These are phyloP conservation scores for Spiromastix sp. DNA, from an alignment of 2,329 filamentous ascomycete genomes.

Conservation along the genomic window DNA sequence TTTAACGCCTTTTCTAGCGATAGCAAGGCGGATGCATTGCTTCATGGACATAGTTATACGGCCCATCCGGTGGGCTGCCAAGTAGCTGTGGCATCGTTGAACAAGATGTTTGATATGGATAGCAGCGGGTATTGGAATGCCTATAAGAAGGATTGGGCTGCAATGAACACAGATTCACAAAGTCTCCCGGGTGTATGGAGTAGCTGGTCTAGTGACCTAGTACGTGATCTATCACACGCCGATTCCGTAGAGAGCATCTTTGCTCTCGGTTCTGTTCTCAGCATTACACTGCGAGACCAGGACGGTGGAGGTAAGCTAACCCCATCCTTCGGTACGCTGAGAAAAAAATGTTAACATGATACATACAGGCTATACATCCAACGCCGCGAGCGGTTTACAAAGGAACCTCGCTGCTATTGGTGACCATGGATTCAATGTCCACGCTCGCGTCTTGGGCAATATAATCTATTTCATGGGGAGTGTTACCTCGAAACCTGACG, in stretches of 20 bases:
- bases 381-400: constrained; percentile 43
- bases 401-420: constrained; percentile 35
- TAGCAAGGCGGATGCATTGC: constrained; percentile 66
- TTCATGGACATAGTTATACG: constrained; percentile 82
- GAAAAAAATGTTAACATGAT: constrained; percentile 8
- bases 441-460: constrained; percentile 51
- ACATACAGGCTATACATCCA: constrained; percentile 44
- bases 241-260: constrained; percentile 54
- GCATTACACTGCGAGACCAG: constrained; percentile 47
- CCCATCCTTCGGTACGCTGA: constrained; percentile 5
- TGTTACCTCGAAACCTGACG: constrained; percentile 37
- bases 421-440: constrained; percentile 36
- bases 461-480: constrained; percentile 53
- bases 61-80: constrained; percentile 73
- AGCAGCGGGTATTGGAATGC: constrained; percentile 44
- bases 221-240: constrained; percentile 49
- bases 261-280: constrained; percentile 64
- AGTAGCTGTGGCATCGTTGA: constrained; percentile 60
- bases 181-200: constrained; percentile 49
- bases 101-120: constrained; percentile 51
- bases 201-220: constrained; percentile 55
- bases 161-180: neutral
- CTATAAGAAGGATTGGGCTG: constrained; percentile 42
- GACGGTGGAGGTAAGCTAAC: constrained; percentile 34
- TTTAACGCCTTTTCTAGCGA: constrained; percentile 60